Evolutionary conservation across 148 eudicot species (phyloP).

Genomic region (Amaranthus hypochondriacus): DNA sequence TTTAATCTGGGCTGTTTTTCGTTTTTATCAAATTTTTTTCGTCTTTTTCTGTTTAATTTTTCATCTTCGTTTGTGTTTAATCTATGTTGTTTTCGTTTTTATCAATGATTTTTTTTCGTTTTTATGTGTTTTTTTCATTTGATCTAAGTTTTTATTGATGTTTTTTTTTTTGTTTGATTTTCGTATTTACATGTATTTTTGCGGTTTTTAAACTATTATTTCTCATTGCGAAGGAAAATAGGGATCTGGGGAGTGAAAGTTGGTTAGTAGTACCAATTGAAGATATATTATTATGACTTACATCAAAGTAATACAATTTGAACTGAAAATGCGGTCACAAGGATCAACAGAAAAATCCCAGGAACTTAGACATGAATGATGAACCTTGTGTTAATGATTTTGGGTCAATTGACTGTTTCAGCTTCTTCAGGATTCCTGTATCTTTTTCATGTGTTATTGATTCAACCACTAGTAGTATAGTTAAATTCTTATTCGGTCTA

Average conservation of each 20-base stretch:
- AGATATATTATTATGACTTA: slow-evolving; percentile 29
- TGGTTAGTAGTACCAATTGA: slow-evolving; percentile 16
- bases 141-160: too few relatives aligned
- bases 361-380: slow-evolving; percentile 24
- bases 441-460: slow-evolving; percentile 28
- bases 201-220: slow-evolving; percentile 25
- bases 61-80: too few relatives aligned
- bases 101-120: too few relatives aligned
- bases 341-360: slow-evolving; percentile 41
- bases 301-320: slow-evolving; percentile 27
- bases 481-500: too few relatives aligned
- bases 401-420: slow-evolving; percentile 21
- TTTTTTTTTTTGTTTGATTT: too few relatives aligned
- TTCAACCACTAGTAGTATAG: background rate
- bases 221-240: slow-evolving; percentile 34
- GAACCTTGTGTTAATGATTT: slow-evolving; percentile 28
- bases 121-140: too few relatives aligned
- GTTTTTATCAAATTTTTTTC: too few relatives aligned
- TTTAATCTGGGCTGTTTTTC: too few relatives aligned
- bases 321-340: slow-evolving; percentile 27
- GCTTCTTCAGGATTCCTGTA: slow-evolving; percentile 15
- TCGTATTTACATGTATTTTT: too few relatives aligned
- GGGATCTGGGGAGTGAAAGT: slow-evolving; percentile 30
- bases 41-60: too few relatives aligned
- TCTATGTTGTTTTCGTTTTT: too few relatives aligned